phyloP scores from a whole-genome alignment of 768 basidiomycete species.

The Butyriboletus loyo region DNA sequence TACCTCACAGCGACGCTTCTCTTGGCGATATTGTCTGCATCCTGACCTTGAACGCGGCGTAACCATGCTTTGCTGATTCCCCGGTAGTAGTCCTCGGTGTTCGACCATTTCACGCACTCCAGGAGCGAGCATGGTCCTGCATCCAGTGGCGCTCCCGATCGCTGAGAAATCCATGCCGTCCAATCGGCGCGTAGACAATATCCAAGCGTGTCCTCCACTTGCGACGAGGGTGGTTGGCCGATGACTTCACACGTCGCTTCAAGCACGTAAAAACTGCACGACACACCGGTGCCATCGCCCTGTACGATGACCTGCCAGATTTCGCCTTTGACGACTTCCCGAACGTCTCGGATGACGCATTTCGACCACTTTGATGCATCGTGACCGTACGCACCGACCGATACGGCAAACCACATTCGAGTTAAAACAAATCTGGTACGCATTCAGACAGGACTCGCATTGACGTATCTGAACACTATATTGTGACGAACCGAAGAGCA shows the following conservation, averaged over 20 bases:
- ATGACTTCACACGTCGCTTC: constrained; percentile 75
- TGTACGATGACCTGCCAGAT: constrained; percentile 55
- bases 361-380: constrained; percentile 34
- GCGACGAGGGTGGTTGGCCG: constrained; percentile 35
- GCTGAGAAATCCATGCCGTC: constrained; percentile 51
- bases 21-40: constrained; percentile 41
- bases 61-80: constrained; percentile 73
- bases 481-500: constrained; percentile 48
- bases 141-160: not conserved
- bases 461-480: not conserved
- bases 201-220: not conserved
- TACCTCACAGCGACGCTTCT: constrained; percentile 57
- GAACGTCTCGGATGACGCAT: constrained; percentile 43
- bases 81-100: constrained; percentile 64
- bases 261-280: constrained; percentile 48
- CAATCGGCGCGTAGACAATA: constrained; percentile 56
- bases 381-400: constrained; percentile 42
- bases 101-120: constrained; percentile 56
- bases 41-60: constrained; percentile 41
- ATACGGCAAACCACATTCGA: constrained; percentile 59
- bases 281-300: constrained; percentile 23
- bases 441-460: not conserved
- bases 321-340: constrained; percentile 52
- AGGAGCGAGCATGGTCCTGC: constrained; percentile 7
- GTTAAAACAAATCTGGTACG: constrained; percentile 59